phyloP scores from a whole-genome alignment of 1,139 yeast genomes.

The Hanseniaspora sp. region DNA sequence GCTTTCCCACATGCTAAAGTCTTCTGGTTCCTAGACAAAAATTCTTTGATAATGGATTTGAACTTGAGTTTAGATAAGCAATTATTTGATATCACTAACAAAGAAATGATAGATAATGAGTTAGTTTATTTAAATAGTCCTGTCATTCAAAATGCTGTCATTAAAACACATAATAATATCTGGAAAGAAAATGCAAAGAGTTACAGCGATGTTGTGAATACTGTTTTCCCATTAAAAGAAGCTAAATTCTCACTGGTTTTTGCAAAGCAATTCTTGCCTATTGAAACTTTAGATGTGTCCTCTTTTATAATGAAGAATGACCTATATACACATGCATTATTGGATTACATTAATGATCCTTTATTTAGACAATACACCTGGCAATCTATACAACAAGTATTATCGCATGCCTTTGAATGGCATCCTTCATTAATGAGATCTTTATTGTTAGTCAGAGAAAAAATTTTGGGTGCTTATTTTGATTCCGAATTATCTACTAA shows the following conservation, averaged over 20 bases:
- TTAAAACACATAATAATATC: slow-evolving; percentile 48
- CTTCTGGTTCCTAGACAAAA: slow-evolving; percentile 76
- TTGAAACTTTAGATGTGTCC: slow-evolving; percentile 40
- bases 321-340: slow-evolving; percentile 48
- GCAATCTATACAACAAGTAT: slow-evolving; percentile 49
- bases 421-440: slow-evolving; percentile 69
- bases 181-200: slow-evolving; percentile 38
- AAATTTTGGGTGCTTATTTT: slow-evolving; percentile 7
- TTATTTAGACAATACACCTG: slow-evolving; percentile 53
- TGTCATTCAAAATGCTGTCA: slow-evolving; percentile 52
- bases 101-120: slow-evolving; percentile 48
- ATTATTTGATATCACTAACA: slow-evolving; percentile 44
- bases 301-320: slow-evolving; percentile 62
- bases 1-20: slow-evolving; percentile 77
- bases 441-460: slow-evolving; percentile 45
- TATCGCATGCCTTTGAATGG: slow-evolving; percentile 85
- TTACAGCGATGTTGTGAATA: neutral
- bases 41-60: slow-evolving; percentile 57
- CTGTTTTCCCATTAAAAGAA: slow-evolving; percentile 1
- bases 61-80: slow-evolving; percentile 47
- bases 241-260: slow-evolving; percentile 36
- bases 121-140: slow-evolving; percentile 40
- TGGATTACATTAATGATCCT: slow-evolving; percentile 69
- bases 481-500: slow-evolving; percentile 46
- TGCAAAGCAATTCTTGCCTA: slow-evolving; percentile 38